Conservation (phyloP, 495 filamentous ascomycete genomes). For the Hyphodiscus hymeniophilus region DNA sequence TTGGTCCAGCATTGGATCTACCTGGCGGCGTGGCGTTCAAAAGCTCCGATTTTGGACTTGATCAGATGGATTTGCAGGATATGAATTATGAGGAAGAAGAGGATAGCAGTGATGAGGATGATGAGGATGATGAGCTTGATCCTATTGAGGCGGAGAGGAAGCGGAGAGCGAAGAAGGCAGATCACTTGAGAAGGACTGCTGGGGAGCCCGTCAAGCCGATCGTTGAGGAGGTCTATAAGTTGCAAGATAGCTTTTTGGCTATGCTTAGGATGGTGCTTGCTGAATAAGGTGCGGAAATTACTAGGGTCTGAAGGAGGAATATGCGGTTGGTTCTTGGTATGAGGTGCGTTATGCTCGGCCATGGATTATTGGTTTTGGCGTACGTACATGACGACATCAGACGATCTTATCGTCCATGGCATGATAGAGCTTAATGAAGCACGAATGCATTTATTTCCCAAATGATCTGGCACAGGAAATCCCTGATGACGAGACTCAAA, state of each 20-base stretch:
- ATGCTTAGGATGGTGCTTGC: conserved; percentile 87
- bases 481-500: too few relatives aligned
- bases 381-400: too few relatives aligned
- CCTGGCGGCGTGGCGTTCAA: conserved; percentile 52
- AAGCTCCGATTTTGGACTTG: conserved; percentile 79
- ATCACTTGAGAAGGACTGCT: conserved; percentile 70
- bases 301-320: background rate
- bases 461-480: too few relatives aligned
- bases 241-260: conserved; percentile 68
- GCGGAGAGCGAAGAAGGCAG: conserved; percentile 62
- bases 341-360: background rate
- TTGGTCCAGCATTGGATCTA: conserved; percentile 24
- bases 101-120: conserved; percentile 52
- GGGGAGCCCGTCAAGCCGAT: conserved; percentile 86
- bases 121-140: conserved; percentile 71
- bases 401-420: too few relatives aligned
- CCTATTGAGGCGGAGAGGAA: conserved; percentile 81
- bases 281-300: conserved; percentile 40
- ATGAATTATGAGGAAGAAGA: conserved; percentile 67
- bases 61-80: conserved; percentile 79
- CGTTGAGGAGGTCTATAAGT: conserved; percentile 66
- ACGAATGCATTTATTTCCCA: too few relatives aligned
- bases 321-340: background rate
- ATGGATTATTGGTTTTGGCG: background rate
- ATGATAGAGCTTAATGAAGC: too few relatives aligned